Base-by-base conservation (phyloP, 495 filamentous ascomycete species). In the Penicillium roqueforti region DNA sequence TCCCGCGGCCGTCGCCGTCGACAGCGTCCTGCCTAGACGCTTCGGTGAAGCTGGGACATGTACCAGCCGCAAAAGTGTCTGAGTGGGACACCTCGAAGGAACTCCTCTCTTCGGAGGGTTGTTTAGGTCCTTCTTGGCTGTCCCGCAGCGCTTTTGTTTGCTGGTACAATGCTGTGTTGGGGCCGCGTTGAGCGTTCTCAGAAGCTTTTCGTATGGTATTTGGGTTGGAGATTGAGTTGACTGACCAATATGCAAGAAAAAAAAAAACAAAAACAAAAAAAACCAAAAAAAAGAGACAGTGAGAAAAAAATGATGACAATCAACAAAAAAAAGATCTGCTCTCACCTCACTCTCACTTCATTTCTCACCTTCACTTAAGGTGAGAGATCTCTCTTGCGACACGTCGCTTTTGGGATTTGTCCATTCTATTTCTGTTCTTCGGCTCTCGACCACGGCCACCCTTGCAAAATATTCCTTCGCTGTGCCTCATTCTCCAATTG, bases 191-290 rank as follows among this genome's bases (percentile, higher is more conserved):
- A 5, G 26, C 16, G 42, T 45, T 16, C 26, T 45, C 26, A 6
- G 26, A 45, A 45, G 42, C 42, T 45, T 45, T 45, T 19, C 8
- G 42, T 16, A 8, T 9, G 41, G 41, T 16, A 23, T 6, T 26
- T 44, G 41, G n/a, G 41, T 16, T 26, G 41, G 23, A 18, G 41
- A 44, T 44, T 26, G 41, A 44, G 23, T n/a, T 44, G 32, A 44
- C 41, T 44, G 41, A n/a, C 40, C 40, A 43, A 43, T 43, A 26
- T 26, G 39, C 25, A 42, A 42, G 39, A 11, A 22, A 22, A 40
- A 40, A 40, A 40, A 19, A 20, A 40, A 22, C 20, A 22, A 40
- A 11, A 38, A 9, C 19, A 19, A 11, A 3, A 13, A 31, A 3
- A 31, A 2, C 13, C 5, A 5, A 32, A 13, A 32, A 11, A 4